phyloP scores from a whole-genome alignment of 2,329 filamentous ascomycete genomes.

The Aspergillus fumigatiaffinis region DNA sequence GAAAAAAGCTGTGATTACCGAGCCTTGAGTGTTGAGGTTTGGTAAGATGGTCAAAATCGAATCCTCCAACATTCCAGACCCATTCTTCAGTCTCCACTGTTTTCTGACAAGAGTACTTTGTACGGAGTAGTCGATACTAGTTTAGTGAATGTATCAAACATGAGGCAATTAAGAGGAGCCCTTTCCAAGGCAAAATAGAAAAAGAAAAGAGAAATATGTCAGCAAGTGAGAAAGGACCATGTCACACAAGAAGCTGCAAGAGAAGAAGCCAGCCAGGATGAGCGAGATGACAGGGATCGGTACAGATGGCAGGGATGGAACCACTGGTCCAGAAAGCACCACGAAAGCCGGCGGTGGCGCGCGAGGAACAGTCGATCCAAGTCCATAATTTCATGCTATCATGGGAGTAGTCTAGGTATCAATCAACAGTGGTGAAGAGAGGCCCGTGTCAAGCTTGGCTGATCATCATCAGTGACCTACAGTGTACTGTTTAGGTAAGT shows the following conservation, averaged over 20 bases:
- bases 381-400: not conserved
- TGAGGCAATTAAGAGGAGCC: not conserved
- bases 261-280: constrained; percentile 12
- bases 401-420: not conserved
- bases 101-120: not conserved
- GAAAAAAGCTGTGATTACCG: not conserved
- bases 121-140: not conserved
- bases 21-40: not conserved
- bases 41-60: not conserved
- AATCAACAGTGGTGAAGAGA: not conserved
- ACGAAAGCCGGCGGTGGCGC: constrained; percentile 19
- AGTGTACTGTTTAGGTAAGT: not conserved
- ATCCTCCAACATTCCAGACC: not conserved
- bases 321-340: constrained; percentile 19
- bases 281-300: constrained; percentile 17
- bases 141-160: not conserved
- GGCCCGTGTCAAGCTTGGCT: not conserved
- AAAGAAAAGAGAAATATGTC: constrained; percentile 10
- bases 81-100: not conserved
- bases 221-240: constrained; percentile 18
- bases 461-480: not conserved
- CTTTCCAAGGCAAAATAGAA: not conserved
- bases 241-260: constrained; percentile 16
- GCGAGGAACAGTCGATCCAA: constrained; percentile 15
- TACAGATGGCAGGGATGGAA: constrained; percentile 16